phyloP scores from a whole-genome alignment of 495 filamentous ascomycete species.

The Talaromyces nanjingensis region DNA sequence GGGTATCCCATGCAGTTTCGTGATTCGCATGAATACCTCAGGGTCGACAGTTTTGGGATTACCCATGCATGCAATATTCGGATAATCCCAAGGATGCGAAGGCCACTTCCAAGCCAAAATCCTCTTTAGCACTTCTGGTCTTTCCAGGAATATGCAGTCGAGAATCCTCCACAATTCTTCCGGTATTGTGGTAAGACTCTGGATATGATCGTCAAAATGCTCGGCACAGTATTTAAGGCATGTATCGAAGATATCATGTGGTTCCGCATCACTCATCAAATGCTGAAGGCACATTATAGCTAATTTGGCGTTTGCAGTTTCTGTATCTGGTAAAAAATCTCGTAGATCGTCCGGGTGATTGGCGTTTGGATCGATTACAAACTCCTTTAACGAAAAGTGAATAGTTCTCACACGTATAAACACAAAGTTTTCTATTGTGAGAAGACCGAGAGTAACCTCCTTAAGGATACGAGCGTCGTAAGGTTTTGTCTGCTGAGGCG shows the following conservation, averaged over 20 bases:
- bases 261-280: neutral
- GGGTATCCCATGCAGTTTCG: neutral
- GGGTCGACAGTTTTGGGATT: neutral
- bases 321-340: neutral
- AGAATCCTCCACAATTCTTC: neutral
- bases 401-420: neutral
- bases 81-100: neutral
- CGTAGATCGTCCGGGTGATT: neutral
- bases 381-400: neutral
- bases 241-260: neutral
- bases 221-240: neutral
- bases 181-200: neutral
- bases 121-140: neutral
- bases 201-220: neutral
- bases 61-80: neutral
- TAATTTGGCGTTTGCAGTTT: neutral
- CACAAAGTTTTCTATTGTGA: neutral
- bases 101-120: neutral
- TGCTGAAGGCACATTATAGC: neutral
- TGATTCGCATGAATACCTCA: neutral
- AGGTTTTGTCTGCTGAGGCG: neutral
- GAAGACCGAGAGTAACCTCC: neutral
- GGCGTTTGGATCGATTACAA: neutral
- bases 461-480: neutral
- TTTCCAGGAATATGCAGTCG: neutral